phyloP scores from a whole-genome alignment of 2,329 filamentous ascomycete genomes.

The Botrytis hyacinthi region DNA sequence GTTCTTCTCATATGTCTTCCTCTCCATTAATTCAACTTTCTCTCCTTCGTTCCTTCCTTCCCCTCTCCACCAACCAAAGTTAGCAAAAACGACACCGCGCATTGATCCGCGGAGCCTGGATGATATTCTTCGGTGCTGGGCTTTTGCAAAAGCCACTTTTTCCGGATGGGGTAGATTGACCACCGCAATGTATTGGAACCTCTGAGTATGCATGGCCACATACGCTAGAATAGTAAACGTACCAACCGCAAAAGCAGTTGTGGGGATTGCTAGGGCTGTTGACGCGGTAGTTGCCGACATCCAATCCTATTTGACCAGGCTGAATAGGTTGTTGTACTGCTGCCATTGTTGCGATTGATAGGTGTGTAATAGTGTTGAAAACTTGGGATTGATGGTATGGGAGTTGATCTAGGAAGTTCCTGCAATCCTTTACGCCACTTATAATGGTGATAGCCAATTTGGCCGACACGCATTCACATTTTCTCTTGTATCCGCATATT shows the following conservation, averaged over 20 bases:
- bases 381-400: not conserved
- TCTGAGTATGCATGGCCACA: fast-evolving
- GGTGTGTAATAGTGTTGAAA: not conserved
- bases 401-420: too few relatives aligned
- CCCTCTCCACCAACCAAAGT: not conserved
- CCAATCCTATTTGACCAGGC: too few relatives aligned
- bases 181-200: not conserved
- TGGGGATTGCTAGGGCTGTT: not conserved
- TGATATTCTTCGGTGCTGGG: not conserved
- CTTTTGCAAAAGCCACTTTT: not conserved
- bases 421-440: too few relatives aligned
- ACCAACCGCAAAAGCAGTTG: not conserved
- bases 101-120: not conserved
- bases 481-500: too few relatives aligned
- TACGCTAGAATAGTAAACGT: not conserved
- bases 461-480: too few relatives aligned
- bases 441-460: too few relatives aligned
- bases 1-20: not conserved
- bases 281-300: too few relatives aligned
- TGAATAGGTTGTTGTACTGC: not conserved
- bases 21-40: not conserved
- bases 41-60: not conserved
- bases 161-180: not conserved
- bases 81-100: not conserved
- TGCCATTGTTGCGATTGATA: not conserved